Conservation (phyloP, 2,329 filamentous ascomycete genomes). For the Colletotrichum sublineola region DNA sequence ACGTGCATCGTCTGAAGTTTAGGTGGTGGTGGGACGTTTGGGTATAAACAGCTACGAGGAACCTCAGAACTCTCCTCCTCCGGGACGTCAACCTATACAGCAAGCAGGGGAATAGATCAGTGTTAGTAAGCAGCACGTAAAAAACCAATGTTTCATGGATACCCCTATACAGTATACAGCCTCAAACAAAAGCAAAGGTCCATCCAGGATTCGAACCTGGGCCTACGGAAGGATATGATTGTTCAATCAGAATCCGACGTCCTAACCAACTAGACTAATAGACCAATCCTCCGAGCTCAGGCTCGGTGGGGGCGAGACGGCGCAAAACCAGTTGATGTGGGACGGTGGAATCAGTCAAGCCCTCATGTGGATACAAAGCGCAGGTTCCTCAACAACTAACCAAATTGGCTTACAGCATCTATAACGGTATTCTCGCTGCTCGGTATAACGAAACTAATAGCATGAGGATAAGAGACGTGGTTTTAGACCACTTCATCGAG, state of each 20-base stretch:
- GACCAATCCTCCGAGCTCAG: neutral
- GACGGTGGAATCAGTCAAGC: neutral
- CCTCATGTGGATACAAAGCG: neutral
- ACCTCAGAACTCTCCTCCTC: neutral
- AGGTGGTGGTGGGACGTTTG: neutral
- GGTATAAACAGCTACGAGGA: too few species aligned
- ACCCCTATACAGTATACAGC: too few species aligned
- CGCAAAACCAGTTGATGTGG: neutral
- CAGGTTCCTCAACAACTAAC: neutral
- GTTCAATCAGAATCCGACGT: conserved; percentile 31
- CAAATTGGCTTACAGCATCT: neutral
- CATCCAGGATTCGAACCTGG: conserved; percentile 35
- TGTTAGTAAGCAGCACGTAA: neutral
- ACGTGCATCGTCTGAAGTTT: neutral
- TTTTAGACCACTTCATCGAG: too few species aligned
- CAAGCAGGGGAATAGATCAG: neutral
- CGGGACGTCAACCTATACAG: too few species aligned
- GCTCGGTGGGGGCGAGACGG: accelerated
- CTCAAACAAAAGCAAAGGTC: conserved; percentile 4
- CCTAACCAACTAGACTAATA: conserved; percentile 40
- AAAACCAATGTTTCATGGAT: neutral
- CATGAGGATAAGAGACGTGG: too few species aligned
- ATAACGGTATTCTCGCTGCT: neutral
- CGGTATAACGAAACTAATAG: too few species aligned
- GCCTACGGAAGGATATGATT: conserved; percentile 28